Evolutionary conservation across 257 asterid genomes (phyloP), one percentile per base, ranked within the genome.

Genomic region (Gardenia jasminoides): DNA sequence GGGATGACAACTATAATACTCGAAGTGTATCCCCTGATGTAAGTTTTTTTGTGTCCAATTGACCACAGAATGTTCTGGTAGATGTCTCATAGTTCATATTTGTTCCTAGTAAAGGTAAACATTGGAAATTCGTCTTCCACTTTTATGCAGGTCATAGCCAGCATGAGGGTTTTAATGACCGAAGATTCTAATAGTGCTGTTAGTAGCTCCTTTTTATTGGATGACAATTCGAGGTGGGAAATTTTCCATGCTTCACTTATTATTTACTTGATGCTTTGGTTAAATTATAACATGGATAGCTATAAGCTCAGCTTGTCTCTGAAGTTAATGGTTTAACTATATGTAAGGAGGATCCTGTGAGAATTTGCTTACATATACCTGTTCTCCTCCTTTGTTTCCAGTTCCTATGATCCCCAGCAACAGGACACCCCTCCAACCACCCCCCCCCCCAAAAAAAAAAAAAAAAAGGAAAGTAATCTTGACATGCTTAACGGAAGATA

Each of bases 1-100:
- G 96, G 95, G 99, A 96, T 80, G 98, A 92, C 85, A 91, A 92
- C 86, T 96, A 96, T 81, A 96, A 96, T 73, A 96, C 99, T 75
- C 91, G 92, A 81, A 96, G 97, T 77, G 99, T 96, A 80, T 93
- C 98, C 30, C 88, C 90, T 16, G 96, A 91, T 81, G 99, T 96
- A 86, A 89, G 96, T 83, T 68, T 30, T 30, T 33, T 67, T 36
- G 30, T 76, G 36, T 67, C 44, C 54, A 47, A 47, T 39, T 70
- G 30, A 48, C 41, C 72, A 13, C 65, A 36, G 43, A n/a, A 76
- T 73, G 12, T 50, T 50, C 66, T 76, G 28, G 46, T n/a, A 39
- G 67, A 28, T 59, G 19, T 65, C 47, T 52, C 28, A 47, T 11
- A 48, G 10, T 70, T 47, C 43, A 12, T 19, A 24, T 67, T 15